Base-by-base conservation (phyloP, 2,329 filamentous ascomycete genomes). In the Aschersonia sp. region DNA sequence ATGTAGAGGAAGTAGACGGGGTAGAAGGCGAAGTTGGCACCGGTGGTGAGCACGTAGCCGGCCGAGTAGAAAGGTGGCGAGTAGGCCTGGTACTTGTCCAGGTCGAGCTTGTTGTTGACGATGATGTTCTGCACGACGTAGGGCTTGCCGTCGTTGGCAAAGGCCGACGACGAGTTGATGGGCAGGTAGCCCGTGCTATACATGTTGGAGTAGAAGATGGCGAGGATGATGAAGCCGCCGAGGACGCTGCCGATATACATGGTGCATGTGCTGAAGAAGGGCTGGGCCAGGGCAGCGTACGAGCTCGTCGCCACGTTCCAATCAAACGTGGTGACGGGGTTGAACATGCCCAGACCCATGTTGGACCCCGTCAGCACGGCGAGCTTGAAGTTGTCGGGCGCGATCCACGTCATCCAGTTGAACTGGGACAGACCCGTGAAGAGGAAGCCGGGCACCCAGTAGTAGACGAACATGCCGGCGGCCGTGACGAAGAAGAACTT, bases 321-420 rank as follows among this genome's bases (percentile, higher is more conserved):
- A 52, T 69, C 66, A 44, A 68, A 65, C 2, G 62, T 67, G 4
- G 65, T 58, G 31, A 61, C 44, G 5, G 62, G 62, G 51, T 67
- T 66, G 48, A 67, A 50, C 29, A 55, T 44, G 10, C 66, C 66
- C 20, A 68, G 51, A 5, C 70, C 70, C 28, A 62, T 60, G n/a
- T 60, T 60, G n/a, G 63, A 65, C 2, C 70, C 70, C 6, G 66
- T 67, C 44, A 72, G 56, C 9, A 64, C 61, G 42, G 60, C 64
- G 45, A 71, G 56, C 20, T 57, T 59, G 38, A 63, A 56, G 50
- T 70, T 71, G 9, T 62, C 52, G 0, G 73, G 73, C 0, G 67
- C 60, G 47, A 78, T 77, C 74, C 74, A 78, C 0, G 71, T 69
- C 51, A 77, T 67, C 72, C 73, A 78, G 58, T 67, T 73, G 57